Conservation (phyloP, 169 alveolate species). For the Plasmodium berghei region DNA sequence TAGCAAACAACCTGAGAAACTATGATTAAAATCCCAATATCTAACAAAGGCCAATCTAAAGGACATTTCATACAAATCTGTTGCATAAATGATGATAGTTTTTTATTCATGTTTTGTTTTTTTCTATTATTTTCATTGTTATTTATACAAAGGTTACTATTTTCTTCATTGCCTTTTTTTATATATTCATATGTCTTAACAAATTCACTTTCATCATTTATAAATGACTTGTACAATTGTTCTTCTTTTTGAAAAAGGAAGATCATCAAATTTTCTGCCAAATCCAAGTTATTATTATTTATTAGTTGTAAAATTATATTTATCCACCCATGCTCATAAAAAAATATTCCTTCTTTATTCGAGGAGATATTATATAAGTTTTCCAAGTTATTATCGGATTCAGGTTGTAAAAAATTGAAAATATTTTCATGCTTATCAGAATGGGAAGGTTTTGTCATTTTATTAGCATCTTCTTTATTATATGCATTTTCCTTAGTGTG, state of each 20-base stretch:
- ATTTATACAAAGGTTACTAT: not conserved
- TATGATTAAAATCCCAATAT: slow-evolving; percentile 50
- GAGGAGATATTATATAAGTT: not conserved
- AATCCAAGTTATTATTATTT: slow-evolving; percentile 42
- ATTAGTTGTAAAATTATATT: slow-evolving; percentile 40
- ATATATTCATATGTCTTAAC: too few species aligned
- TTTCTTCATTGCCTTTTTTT: too few species aligned
- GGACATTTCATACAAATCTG: slow-evolving; percentile 49
- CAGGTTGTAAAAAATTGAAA: too few species aligned
- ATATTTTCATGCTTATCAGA: too few species aligned
- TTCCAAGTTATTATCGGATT: too few species aligned
- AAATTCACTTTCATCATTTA: not conserved
- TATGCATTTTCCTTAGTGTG: too few species aligned
- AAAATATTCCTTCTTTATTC: slow-evolving; percentile 13
- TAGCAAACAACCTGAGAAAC: slow-evolving; percentile 59
- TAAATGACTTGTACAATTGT: slow-evolving; percentile 20
- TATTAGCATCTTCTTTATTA: too few species aligned
- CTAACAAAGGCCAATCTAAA: slow-evolving; percentile 60
- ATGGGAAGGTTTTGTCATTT: too few species aligned
- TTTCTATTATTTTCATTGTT: not conserved
- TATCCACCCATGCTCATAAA: slow-evolving; percentile 71
- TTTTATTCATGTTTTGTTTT: not conserved
- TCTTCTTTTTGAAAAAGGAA: slow-evolving; percentile 64
- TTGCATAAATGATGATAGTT: slow-evolving; percentile 44
- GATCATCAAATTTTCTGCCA: slow-evolving; percentile 61